Percentiles rank a stretch among this genome's conserved stretches.
Evolutionary conservation across 2,329 filamentous ascomycete genomes (phyloP).

Genomic region (Paecilomyces sp.): DNA sequence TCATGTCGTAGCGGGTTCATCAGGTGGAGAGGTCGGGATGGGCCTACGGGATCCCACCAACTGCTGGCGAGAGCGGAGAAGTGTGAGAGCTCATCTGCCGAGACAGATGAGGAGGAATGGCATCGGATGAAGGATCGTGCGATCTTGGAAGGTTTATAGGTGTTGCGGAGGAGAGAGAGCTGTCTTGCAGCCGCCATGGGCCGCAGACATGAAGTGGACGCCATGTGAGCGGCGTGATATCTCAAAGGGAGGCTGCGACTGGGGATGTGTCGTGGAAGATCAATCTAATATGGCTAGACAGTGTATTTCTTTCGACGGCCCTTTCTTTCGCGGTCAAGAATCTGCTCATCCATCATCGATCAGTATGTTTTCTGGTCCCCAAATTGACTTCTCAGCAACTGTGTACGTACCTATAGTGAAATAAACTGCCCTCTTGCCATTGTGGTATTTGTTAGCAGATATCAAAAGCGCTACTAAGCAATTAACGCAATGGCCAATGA

Average conservation of each 20-base stretch:
- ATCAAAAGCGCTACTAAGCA: neutral
- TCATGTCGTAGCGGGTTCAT: slow-evolving; percentile 97
- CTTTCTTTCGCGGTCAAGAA: too few relatives aligned
- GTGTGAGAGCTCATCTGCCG: slow-evolving; percentile 81
- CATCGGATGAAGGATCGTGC: slow-evolving; percentile 9
- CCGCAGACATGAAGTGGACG: slow-evolving; percentile 40
- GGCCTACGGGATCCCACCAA: slow-evolving; percentile 96
- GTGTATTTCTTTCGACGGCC: too few relatives aligned
- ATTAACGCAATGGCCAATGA: neutral
- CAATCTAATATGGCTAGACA: too few relatives aligned
- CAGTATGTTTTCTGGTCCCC: neutral
- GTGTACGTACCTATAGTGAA: neutral
- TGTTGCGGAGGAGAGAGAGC: slow-evolving; percentile 48
- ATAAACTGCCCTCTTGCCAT: neutral
- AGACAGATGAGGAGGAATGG: slow-evolving; percentile 61
- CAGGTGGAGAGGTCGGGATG: slow-evolving; percentile 84
- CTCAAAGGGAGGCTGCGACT: neutral
- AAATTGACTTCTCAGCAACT: neutral
- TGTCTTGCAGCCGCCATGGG: slow-evolving; percentile 56
- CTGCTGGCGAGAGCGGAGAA: slow-evolving; percentile 88
- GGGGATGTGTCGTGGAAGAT: too few relatives aligned
- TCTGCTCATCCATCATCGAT: neutral
- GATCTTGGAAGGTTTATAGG: neutral
- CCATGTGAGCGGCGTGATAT: neutral
- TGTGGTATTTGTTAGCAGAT: neutral